Evolutionary conservation across 2,329 filamentous ascomycete genomes (phyloP).

Genomic region (Arthrobotrys conoides): DNA sequence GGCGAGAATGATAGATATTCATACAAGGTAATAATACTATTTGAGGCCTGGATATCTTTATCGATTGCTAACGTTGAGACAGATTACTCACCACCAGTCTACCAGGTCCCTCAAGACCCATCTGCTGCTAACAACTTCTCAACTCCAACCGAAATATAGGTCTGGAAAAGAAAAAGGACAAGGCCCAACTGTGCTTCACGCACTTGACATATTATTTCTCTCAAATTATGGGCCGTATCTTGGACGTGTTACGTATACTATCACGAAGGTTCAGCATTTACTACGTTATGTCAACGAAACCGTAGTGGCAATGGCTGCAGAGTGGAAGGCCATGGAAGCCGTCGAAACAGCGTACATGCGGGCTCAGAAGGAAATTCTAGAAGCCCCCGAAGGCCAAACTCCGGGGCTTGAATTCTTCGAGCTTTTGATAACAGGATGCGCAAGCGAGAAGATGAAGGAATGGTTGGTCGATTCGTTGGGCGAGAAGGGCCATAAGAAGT

Average conservation of each 20-base stretch:
- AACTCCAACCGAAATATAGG: conserved; percentile 66
- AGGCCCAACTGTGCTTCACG: conserved; percentile 72
- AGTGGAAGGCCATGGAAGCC: conserved; percentile 86
- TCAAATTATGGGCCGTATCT: conserved; percentile 83
- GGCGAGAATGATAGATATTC: conserved; percentile 58
- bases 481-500: conserved; percentile 91
- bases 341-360: conserved; percentile 83
- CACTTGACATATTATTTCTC: conserved; percentile 87
- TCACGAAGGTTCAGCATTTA: conserved; percentile 87
- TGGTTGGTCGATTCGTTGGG: conserved; percentile 89
- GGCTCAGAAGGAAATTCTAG: conserved; percentile 82
- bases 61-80: neutral
- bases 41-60: neutral
- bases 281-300: conserved; percentile 87
- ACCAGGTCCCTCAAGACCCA: conserved; percentile 63
- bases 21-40: conserved; percentile 22
- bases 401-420: conserved; percentile 64
- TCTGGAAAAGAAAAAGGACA: conserved; percentile 23
- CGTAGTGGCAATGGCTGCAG: conserved; percentile 81
- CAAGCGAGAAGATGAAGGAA: conserved; percentile 76
- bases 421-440: conserved; percentile 64
- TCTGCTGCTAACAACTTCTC: conserved; percentile 62
- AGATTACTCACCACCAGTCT: conserved; percentile 64
- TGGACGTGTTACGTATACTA: conserved; percentile 86
- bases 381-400: conserved; percentile 61